phyloP scores from a whole-genome alignment of 768 basidiomycete species.

The Hydnum rufescens region DNA sequence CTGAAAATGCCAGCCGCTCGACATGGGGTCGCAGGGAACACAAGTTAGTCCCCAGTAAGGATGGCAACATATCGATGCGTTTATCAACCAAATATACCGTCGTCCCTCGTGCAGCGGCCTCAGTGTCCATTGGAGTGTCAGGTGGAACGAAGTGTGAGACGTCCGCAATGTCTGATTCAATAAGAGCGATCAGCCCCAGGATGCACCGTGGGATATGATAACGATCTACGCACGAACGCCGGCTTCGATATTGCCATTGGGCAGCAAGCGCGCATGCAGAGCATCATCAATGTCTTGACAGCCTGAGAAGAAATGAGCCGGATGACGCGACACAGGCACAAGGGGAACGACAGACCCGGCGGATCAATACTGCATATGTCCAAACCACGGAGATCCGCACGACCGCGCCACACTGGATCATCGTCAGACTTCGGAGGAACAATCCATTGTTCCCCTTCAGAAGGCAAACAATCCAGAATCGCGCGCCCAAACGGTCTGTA shows the following conservation, averaged over 20 bases:
- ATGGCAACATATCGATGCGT: conserved; percentile 94
- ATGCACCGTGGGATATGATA: background rate
- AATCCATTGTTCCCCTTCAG: conserved; percentile 79
- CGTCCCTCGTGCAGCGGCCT: conserved; percentile 88
- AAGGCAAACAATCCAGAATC: conserved; percentile 76
- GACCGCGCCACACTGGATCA: conserved; percentile 48
- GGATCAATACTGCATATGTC: conserved; percentile 95
- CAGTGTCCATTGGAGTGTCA: conserved; percentile 89
- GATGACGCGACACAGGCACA: conserved; percentile 5
- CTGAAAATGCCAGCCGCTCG: conserved; percentile 86
- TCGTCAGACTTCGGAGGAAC: conserved; percentile 54
- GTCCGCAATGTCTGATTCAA: conserved; percentile 77
- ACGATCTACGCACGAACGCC: conserved; percentile 73
- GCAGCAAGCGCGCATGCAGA: conserved; percentile 65
- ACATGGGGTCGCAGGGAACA: conserved; percentile 86
- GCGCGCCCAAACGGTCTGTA: conserved; percentile 95
- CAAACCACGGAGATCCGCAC: conserved; percentile 72
- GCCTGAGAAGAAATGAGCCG: conserved; percentile 24
- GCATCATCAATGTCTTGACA: conserved; percentile 99
- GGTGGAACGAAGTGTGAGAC: conserved; percentile 90
- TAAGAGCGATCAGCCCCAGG: background rate
- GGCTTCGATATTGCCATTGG: conserved; percentile 90
- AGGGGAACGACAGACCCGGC: conserved; percentile 33
- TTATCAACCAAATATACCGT: conserved; percentile 98
- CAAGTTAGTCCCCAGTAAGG: conserved; percentile 82